Base-by-base conservation (phyloP, 164 flowering plant genomes). In the Cinnamomum chago region DNA sequence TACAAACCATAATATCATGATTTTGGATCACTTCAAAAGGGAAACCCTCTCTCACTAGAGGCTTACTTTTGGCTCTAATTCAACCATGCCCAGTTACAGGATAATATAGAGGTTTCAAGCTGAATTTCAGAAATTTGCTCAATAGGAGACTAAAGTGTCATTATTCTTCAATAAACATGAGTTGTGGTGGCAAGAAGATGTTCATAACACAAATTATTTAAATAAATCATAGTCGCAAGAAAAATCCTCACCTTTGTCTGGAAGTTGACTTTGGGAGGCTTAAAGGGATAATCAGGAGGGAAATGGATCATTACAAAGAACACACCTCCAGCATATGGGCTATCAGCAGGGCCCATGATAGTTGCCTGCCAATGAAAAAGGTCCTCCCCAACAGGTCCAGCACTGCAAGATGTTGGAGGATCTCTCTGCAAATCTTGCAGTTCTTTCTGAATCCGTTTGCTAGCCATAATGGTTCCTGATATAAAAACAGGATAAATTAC, bases 281-380 rank as follows among this genome's bases (percentile, higher is more conserved):
- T 79, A 73, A 79, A 79, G 13, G 82, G 82, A 70, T 79, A 79
- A 70, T 79, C 82, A 3, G 79, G 82, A n/a, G 82, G 82, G 58
- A 79, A 79, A 73, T 76, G 82, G 60, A 79, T 79, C 73, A 70
- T 73, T 71, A 79, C 77, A 73, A 79, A 79, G 74, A 79, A 79
- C 9, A 79, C 79, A 6, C 82, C 82, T 23, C 82, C 82, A 18
- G 79, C 62, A 58, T 76, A 79, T 10, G 82, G 82, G 51, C 79
- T 79, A 17, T 79, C 82, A 2, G 79, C 18, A 15, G 82, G 82
- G 15, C 82, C 82, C 82, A 79, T 79, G 68, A 79, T 76, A 4
- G 82, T 79, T 5, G 82, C 82, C 69, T 79, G 82, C 82, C 82
- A 76, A 60, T 79, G 82, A 74, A 79, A 79, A 27, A 79, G 77